Evolutionary conservation across 164 flowering plant genomes (phyloP).

Genomic region (Umbilicus rupestris): DNA sequence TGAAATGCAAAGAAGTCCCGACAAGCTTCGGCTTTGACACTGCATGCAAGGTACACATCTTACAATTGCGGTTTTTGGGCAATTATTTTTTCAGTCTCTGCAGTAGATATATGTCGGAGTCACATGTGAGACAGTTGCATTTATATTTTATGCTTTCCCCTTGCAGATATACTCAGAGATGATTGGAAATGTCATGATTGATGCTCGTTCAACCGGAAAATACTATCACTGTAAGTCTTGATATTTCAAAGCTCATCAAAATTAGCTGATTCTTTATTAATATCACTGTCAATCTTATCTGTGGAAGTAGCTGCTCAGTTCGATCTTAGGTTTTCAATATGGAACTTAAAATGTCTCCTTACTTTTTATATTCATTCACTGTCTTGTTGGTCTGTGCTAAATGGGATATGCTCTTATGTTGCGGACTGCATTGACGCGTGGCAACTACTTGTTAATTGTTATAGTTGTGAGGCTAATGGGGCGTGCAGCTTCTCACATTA

Average conservation of each 20-base stretch:
- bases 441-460: not conserved
- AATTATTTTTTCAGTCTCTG: not conserved
- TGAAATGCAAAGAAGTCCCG: conserved; percentile 66
- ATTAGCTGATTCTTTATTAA: not conserved
- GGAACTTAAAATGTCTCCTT: not conserved
- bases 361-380: not conserved
- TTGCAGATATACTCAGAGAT: conserved; percentile 70
- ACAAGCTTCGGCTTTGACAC: conserved; percentile 68
- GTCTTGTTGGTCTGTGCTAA: not conserved
- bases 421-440: not conserved
- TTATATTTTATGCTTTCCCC: not conserved
- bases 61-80: not conserved
- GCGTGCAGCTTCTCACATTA: conserved; percentile 98
- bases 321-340: not conserved
- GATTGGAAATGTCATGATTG: conserved; percentile 90
- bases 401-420: not conserved
- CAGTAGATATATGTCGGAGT: not conserved
- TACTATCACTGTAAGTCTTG: conserved; percentile 85
- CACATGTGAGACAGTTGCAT: not conserved
- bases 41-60: conserved; percentile 55
- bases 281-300: not conserved
- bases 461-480: conserved; percentile 99
- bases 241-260: not conserved
- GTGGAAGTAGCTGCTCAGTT: not conserved
- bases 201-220: conserved; percentile 98